phyloP scores from a whole-genome alignment of 768 basidiomycete genomes.

The Termitomyces sp. region DNA sequence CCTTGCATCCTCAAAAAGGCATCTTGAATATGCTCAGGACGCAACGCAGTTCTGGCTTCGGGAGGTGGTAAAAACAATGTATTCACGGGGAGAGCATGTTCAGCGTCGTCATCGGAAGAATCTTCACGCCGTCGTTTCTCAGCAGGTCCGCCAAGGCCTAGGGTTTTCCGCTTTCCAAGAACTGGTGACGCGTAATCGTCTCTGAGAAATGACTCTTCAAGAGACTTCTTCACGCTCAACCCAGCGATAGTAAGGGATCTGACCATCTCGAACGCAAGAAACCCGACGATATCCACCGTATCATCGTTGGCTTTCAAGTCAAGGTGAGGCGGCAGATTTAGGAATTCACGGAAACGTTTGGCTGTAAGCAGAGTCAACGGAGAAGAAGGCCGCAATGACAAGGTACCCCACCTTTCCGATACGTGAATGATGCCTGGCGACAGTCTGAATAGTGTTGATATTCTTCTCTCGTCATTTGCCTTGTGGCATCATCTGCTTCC shows the following conservation, averaged over 20 bases:
- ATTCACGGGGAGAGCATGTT: conserved; percentile 64
- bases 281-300: conserved; percentile 94
- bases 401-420: conserved; percentile 77
- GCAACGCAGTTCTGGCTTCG: conserved; percentile 74
- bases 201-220: conserved; percentile 68
- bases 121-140: conserved; percentile 58
- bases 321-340: conserved; percentile 83
- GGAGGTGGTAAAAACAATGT: conserved; percentile 81
- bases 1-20: conserved; percentile 90
- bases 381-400: background rate
- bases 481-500: conserved; percentile 94
- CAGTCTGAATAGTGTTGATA: conserved; percentile 98
- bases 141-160: conserved; percentile 41
- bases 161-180: conserved; percentile 69
- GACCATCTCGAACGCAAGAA: conserved; percentile 97
- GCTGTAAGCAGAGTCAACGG: conserved; percentile 41
- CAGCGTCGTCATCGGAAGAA: conserved; percentile 60
- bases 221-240: conserved; percentile 75
- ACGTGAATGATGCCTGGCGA: conserved; percentile 94
- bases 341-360: conserved; percentile 93
- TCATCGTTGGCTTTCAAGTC: conserved; percentile 92
- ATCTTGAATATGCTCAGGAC: conserved; percentile 87
- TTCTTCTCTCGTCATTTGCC: conserved; percentile 95
- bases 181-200: conserved; percentile 67
- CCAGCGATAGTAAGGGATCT: conserved; percentile 89